Base-by-base conservation (phyloP, 352 stramenopile species). In the Plasmopara muralis region DNA sequence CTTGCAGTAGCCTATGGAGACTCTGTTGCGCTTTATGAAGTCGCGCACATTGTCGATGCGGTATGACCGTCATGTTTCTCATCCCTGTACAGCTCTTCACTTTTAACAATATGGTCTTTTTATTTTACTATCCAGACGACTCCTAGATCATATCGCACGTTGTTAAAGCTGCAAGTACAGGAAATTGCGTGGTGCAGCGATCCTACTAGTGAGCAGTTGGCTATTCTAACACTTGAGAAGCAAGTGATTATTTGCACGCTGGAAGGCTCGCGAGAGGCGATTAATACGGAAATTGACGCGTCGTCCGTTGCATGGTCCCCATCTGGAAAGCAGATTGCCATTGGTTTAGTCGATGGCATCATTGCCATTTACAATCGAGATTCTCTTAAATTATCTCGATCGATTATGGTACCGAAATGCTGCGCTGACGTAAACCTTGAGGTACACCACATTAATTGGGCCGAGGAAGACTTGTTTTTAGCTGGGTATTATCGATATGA, bases 391-490 rank as follows among this genome's bases (percentile, higher is more conserved):
- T 45, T 56, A 28, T 39, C 62, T 43, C 58, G 66, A 51, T 69
- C 65, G 13, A 76, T 87, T 39, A 47, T 52, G 13, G 53, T 57
- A 10, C 74, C 77, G 9, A 53, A 68, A 4, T 72, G 57, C 55
- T 85, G 70, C 28, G 40, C 55, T 16, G 50, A 64, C 12, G 55
- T 59, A 13, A 50, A 43, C 5, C 69, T 76, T 58, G 62, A 69
- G 58, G 68, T 67, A 1, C 76, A 89, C 42, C 79, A 89, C 55
- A 49, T 89, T 9, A 86, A 87, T 43, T 89, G 79, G 79, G 79
- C 67, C 3, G 78, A 89, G 48, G 62, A 84, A 29, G 64, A 85
- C 9, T 47, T 89, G 20, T 68, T 89, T 52, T 44, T 89, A 28
- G 68, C 70, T 44, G 79, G 79, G 13, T 89, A 83, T 50, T 49